Conservation (phyloP, 192 early-diverging fungal species). For the Coemansia sp. region DNA sequence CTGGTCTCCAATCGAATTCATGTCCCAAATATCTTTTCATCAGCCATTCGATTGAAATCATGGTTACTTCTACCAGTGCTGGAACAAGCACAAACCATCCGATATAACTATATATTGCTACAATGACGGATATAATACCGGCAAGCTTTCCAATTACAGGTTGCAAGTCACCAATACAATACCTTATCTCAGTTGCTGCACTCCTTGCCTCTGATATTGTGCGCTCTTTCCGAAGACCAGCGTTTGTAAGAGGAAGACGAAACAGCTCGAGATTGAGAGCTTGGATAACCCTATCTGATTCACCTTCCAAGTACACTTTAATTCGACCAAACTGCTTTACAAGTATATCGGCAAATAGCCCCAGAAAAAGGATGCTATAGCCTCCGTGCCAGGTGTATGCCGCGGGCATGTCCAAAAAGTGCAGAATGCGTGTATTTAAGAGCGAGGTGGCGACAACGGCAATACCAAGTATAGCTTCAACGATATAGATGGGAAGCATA, state of each 20-base stretch:
- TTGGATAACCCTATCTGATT: not conserved
- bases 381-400: conserved; percentile 19
- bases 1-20: not conserved
- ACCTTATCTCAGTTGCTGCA: not conserved
- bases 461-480: conserved; percentile 6
- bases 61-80: not conserved
- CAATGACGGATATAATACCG: not conserved
- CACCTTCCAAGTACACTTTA: not conserved
- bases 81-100: conserved; percentile 23
- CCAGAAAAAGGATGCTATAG: not conserved
- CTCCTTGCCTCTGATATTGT: not conserved
- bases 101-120: conserved; percentile 13
- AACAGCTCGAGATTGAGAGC: conserved; percentile 30
- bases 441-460: not conserved
- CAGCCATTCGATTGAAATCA: not conserved
- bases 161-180: conserved; percentile 1
- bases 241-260: conserved; percentile 20
- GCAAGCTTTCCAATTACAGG: not conserved
- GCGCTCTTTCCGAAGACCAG: conserved; percentile 11
- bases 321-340: not conserved
- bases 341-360: not conserved
- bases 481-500: conserved; percentile 24
- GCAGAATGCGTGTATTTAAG: conserved; percentile 14
- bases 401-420: conserved; percentile 25
- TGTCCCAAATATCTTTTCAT: not conserved